phyloP scores from a whole-genome alignment of 805 yeast genomes.

The Pichia deserticola region DNA sequence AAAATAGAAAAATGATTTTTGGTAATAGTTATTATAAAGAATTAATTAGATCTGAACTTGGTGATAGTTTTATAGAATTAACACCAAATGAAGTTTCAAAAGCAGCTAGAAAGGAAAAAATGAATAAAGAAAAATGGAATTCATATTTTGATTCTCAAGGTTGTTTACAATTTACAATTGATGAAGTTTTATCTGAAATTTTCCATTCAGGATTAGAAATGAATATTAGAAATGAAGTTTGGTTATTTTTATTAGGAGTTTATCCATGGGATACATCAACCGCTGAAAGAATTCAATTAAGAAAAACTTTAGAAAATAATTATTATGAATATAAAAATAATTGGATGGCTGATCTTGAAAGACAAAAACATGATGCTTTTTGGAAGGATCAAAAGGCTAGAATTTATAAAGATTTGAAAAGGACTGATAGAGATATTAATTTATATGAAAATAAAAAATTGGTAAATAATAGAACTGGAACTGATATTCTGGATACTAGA shows the following conservation, averaged over 20 bases:
- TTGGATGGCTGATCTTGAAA: constrained; percentile 60
- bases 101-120: constrained; percentile 59
- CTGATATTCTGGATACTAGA: neutral
- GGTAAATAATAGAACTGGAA: constrained; percentile 19
- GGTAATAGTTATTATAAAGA: constrained; percentile 53
- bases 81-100: constrained; percentile 53
- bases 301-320: constrained; percentile 45
- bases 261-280: constrained; percentile 82
- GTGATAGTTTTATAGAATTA: constrained; percentile 41
- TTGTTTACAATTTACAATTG: constrained; percentile 58
- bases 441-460: constrained; percentile 35
- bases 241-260: constrained; percentile 79
- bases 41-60: constrained; percentile 52
- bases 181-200: constrained; percentile 73
- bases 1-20: constrained; percentile 43
- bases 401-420: constrained; percentile 86
- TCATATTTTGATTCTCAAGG: constrained; percentile 79
- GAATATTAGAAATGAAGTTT: constrained; percentile 59
- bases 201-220: constrained; percentile 84
- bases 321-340: constrained; percentile 50
- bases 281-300: constrained; percentile 57
- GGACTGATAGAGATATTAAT: constrained; percentile 78
- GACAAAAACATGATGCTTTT: constrained; percentile 48
- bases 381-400: constrained; percentile 88
- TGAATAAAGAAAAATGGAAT: constrained; percentile 73